phyloP scores from a whole-genome alignment of 768 basidiomycete species.

The Podaxis pistillaris region DNA sequence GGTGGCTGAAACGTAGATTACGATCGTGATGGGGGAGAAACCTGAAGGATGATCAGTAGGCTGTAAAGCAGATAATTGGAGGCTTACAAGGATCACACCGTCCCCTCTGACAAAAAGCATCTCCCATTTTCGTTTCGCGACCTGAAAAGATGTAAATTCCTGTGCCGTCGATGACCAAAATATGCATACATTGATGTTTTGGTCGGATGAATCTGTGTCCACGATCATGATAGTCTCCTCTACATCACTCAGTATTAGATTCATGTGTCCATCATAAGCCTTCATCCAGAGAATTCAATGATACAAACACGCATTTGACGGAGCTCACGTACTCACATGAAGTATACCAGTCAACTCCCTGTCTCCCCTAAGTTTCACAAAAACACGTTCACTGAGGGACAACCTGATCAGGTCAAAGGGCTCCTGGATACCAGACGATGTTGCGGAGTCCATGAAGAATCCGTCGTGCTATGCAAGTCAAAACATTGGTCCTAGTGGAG shows the following conservation, averaged over 20 bases:
- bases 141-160: constrained; percentile 39
- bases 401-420: constrained; percentile 97
- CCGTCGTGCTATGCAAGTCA: not conserved
- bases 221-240: constrained; percentile 97
- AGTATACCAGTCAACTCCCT: constrained; percentile 88
- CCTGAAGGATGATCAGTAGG: constrained; percentile 38
- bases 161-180: constrained; percentile 32
- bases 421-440: constrained; percentile 76
- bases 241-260: constrained; percentile 94
- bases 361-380: constrained; percentile 95
- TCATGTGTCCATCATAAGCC: constrained; percentile 99
- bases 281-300: constrained; percentile 30
- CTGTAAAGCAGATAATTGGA: constrained; percentile 14
- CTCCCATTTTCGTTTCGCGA: constrained; percentile 91
- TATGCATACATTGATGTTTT: constrained; percentile 60
- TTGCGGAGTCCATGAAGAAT: constrained; percentile 61
- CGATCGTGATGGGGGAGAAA: constrained; percentile 78
- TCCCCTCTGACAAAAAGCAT: constrained; percentile 99
- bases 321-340: constrained; percentile 59
- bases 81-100: constrained; percentile 87
- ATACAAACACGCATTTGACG: constrained; percentile 11
- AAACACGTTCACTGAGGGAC: constrained; percentile 95
- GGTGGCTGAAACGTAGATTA: constrained; percentile 25
- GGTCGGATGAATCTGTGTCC: constrained; percentile 69
- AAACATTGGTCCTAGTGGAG: not conserved